Evolutionary conservation across 2,329 filamentous ascomycete genomes (phyloP).

Genomic region (Trichoderma sp.): DNA sequence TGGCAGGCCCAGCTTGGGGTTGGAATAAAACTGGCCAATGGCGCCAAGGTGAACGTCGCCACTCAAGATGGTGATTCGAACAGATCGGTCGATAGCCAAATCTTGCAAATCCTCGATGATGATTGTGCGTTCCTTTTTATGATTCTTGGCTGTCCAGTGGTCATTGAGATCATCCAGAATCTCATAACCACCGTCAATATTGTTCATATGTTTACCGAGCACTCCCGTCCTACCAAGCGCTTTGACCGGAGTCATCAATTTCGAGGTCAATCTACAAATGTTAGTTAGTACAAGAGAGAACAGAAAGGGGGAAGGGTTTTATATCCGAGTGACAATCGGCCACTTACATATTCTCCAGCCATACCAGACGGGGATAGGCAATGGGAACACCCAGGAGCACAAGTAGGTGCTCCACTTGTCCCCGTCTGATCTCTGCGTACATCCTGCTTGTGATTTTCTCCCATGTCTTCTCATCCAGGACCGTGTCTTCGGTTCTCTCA

Average conservation of each 20-base stretch:
- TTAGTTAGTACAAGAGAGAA: conserved; percentile 32
- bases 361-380: conserved; percentile 72
- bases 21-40: conserved; percentile 92
- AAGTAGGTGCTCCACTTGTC: conserved; percentile 84
- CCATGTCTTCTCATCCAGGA: conserved; percentile 78
- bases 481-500: conserved; percentile 79
- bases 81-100: conserved; percentile 85
- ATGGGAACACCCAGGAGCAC: conserved; percentile 83
- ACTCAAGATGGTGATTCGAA: conserved; percentile 86
- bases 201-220: conserved; percentile 77
- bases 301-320: background rate
- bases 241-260: conserved; percentile 84
- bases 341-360: conserved; percentile 67
- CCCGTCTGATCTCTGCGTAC: conserved; percentile 76
- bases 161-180: conserved; percentile 91
- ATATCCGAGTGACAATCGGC: background rate
- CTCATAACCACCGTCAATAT: conserved; percentile 87
- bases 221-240: conserved; percentile 78
- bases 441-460: conserved; percentile 83
- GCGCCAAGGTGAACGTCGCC: conserved; percentile 93
- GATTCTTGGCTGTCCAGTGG: conserved; percentile 94
- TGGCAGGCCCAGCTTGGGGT: conserved; percentile 71
- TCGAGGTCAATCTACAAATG: conserved; percentile 66
- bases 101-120: conserved; percentile 91
- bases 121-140: conserved; percentile 85